These are phyloP conservation scores for Xylaria curta DNA, from an alignment of 495 filamentous ascomycete species.

Conservation along the genomic window DNA sequence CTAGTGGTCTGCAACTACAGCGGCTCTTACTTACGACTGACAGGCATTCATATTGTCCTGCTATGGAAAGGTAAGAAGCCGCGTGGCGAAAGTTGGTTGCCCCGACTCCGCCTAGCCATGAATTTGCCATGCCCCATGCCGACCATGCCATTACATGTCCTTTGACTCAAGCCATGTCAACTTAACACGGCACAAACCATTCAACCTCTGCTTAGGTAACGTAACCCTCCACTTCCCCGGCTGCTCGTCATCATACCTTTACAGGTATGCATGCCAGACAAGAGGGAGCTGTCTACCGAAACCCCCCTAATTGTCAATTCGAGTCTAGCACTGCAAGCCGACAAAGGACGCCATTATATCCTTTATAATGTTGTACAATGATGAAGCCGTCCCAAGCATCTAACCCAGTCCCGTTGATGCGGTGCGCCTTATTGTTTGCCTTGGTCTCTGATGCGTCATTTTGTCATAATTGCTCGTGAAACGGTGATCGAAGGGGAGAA, in stretches of 20 bases:
- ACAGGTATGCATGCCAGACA: conserved; percentile 9
- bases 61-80: conserved; percentile 19
- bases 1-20: not conserved
- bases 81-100: not conserved
- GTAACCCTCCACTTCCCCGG: conserved; percentile 26
- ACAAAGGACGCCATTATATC: conserved; percentile 30
- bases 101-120: not conserved
- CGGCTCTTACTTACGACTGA: conserved; percentile 7
- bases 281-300: conserved; percentile 24
- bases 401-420: conserved; percentile 40
- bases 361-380: conserved; percentile 34
- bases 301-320: conserved; percentile 22
- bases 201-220: conserved; percentile 4
- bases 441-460: conserved; percentile 28
- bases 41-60: conserved; percentile 15
- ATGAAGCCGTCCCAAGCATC: conserved; percentile 36
- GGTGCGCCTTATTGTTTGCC: conserved; percentile 38
- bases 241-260: conserved; percentile 23
- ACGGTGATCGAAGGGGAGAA: not conserved
- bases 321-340: conserved; percentile 7
- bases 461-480: conserved; percentile 25
- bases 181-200: not conserved
- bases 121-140: not conserved
- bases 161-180: not conserved
- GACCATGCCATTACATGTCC: conserved; percentile 9